Evolutionary conservation across 768 basidiomycete species (phyloP).

Genomic region (Leucocoprinus leucothites): DNA sequence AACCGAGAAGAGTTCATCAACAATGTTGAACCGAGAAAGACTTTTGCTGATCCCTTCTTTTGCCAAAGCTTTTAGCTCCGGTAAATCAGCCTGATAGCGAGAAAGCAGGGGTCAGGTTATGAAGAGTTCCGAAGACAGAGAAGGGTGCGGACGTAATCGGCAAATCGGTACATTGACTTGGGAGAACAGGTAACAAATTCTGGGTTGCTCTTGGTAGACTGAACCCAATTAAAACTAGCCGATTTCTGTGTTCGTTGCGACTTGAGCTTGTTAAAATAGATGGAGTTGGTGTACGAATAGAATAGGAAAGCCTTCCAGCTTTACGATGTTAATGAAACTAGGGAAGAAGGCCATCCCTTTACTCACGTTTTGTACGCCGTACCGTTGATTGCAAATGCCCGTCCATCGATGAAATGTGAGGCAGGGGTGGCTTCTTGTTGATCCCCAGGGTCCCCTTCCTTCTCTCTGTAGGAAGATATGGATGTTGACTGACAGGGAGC

Average conservation of each 20-base stretch:
- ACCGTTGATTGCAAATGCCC: slow-evolving; percentile 6
- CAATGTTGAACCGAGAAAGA: no score
- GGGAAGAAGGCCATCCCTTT: no score
- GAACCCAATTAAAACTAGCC: no score
- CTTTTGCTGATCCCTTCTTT: no score
- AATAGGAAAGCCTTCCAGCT: slow-evolving; percentile 6
- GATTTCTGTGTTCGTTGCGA: not conserved
- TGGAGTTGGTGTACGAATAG: not conserved
- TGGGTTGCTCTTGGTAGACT: not conserved
- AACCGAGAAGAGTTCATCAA: no score
- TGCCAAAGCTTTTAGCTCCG: no score
- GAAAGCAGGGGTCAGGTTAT: no score
- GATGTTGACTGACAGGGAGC: no score
- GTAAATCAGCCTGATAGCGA: no score
- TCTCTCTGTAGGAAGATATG: no score
- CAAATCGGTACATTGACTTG: slow-evolving; percentile 36
- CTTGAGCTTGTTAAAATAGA: not conserved
- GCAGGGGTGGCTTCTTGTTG: not conserved
- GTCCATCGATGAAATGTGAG: not conserved
- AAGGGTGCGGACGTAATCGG: slow-evolving; percentile 17
- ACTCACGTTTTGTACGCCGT: not conserved
- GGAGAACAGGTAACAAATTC: slow-evolving; percentile 23
- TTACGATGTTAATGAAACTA: not conserved
- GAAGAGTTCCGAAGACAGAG: no score
- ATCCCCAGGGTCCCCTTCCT: not conserved